Evolutionary conservation across 169 alveolate species (phyloP), one percentile per base, ranked within the genome.

Genomic region (Hammondia hammondi): DNA sequence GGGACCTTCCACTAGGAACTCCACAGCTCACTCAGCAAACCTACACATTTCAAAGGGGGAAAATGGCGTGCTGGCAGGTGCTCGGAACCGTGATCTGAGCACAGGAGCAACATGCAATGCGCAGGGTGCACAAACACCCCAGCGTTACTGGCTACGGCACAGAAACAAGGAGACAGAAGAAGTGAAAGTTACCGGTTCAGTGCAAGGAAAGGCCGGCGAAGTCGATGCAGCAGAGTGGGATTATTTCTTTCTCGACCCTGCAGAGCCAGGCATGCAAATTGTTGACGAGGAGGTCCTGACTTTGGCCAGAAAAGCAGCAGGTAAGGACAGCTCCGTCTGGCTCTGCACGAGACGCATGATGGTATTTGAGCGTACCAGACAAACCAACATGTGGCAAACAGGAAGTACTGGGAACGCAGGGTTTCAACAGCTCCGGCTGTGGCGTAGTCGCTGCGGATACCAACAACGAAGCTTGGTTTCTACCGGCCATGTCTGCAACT

Each of bases 251-350:
- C 39, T 73, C n/a, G 85, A 73, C 46, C 85, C 85, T n/a, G 85
- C 85, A 32, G 48, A 73, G 85, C 43, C 52, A 12, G 85, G 85
- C 3, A n/a, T 21, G 85, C 39, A 73, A 37, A 32, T 12, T 21
- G 85, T 73, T 27, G 85, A 73, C 85, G 85, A n/a, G 48, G 85
- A n/a, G 0, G 85, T 73, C 48, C 85, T 73, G 43, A 37, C 43
- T 12, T 21, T 73, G 19, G 7, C 48, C 52, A n/a, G 85, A 37
- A n/a, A 24, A 32, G 85, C 85, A 2, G n/a, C 43, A 10, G 85
- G 85, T 73, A 21, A 5, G 85, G 32, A 67, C 77, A 52, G 61
- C 61, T 7, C 61, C 43, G 43, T 39, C 61, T 10, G 61, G 2
- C 61, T 52, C 61, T 52, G 5, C 24, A 52, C 61, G 61, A 14